A percentile compares a stretch with the other conserved stretches of the same genome.
Evolutionary conservation across 495 filamentous ascomycete genomes (phyloP).

Genomic region (Penicillium angulare): DNA sequence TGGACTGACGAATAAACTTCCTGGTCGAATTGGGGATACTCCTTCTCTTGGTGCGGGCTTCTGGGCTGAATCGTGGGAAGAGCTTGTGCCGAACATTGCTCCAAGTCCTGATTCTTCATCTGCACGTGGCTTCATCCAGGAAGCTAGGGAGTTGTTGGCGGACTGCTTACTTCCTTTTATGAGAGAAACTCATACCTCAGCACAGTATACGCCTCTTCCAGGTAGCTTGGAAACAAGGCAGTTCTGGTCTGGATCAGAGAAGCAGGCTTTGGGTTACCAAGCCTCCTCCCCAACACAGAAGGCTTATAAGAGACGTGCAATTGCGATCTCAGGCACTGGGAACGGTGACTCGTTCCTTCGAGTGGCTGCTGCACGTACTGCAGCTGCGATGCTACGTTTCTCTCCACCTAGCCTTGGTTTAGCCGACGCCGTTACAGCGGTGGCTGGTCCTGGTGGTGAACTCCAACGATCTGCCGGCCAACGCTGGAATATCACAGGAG

Average conservation of each 20-base stretch:
- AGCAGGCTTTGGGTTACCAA: constrained; percentile 3
- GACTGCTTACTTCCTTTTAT: constrained; percentile 52
- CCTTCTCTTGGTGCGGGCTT: constrained; percentile 84
- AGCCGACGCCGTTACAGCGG: constrained; percentile 52
- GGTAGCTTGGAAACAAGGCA: neutral
- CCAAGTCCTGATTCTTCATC: neutral
- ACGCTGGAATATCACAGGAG: constrained; percentile 73
- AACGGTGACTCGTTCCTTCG: constrained; percentile 90
- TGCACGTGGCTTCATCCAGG: neutral
- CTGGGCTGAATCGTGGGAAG: constrained; percentile 82
- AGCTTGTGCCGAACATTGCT: constrained; percentile 16
- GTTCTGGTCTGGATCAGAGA: neutral
- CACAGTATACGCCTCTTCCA: constrained; percentile 9
- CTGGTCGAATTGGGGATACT: constrained; percentile 83
- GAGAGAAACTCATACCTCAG: neutral
- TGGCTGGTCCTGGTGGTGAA: constrained; percentile 71
- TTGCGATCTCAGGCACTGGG: constrained; percentile 81
- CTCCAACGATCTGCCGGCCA: constrained; percentile 72
- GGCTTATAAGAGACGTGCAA: constrained; percentile 35
- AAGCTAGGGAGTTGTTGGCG: constrained; percentile 26
- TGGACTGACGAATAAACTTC: constrained; percentile 84
- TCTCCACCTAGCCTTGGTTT: constrained; percentile 37
- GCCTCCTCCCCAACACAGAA: neutral
- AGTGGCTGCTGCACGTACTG: constrained; percentile 66
- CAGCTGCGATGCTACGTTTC: constrained; percentile 71